These are phyloP conservation scores for Phaseolus lunatus DNA, from an alignment of 306 rosid species.

Conservation along the genomic window DNA sequence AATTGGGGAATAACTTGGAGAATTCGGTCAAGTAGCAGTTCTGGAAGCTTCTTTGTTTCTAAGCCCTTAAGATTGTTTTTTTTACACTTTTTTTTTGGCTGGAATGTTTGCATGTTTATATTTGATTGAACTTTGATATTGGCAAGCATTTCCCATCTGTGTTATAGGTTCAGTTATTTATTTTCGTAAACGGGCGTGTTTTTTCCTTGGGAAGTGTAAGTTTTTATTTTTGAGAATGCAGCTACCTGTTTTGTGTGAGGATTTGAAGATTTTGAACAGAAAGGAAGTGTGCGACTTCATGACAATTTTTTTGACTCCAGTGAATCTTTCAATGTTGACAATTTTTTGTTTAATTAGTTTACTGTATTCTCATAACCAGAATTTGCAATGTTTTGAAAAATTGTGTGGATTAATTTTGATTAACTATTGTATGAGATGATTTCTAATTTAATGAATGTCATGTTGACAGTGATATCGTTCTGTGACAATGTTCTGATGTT, in stretches of 20 bases:
- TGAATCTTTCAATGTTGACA: neutral
- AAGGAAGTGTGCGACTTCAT: neutral
- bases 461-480: neutral
- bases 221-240: neutral
- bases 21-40: neutral
- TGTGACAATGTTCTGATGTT: neutral
- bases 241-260: neutral
- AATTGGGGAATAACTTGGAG: no score
- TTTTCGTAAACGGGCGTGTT: neutral
- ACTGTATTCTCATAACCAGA: neutral
- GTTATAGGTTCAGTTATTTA: neutral
- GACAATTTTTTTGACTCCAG: neutral
- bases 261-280: neutral
- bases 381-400: slow-evolving; percentile 7
- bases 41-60: neutral
- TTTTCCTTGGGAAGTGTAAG: neutral
- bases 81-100: neutral
- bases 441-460: neutral
- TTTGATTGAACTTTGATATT: slow-evolving; percentile 23
- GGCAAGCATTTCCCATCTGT: neutral
- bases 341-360: neutral
- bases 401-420: neutral
- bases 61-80: neutral
- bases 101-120: neutral
- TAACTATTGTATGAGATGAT: neutral